Base-by-base conservation (phyloP, 306 rosid species). In the Quillaja saponaria region DNA sequence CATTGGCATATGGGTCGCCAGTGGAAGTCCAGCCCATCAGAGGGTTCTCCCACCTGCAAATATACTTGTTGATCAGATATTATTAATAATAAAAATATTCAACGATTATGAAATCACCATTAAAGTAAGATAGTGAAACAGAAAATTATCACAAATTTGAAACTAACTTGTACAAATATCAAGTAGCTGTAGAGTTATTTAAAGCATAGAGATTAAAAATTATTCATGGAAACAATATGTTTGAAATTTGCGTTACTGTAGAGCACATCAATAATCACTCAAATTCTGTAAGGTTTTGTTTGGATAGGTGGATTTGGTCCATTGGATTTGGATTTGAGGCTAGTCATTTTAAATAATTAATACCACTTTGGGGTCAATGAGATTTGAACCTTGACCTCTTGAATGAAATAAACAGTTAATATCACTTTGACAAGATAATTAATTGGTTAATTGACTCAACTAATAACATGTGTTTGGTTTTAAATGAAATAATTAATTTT, bases 11-110 rank as follows among this genome's bases (percentile, higher is more conserved):
- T 34, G 99, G 97, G 68, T 92, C 97, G 35, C 97, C 97, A 44
- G 97, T 90, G 47, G 97, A 90, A n/a, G 97, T 90, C 99, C 99
- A 92, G 39, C 99, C 99, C 99, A 92, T 92, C 73, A 92, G 69
- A 61, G 99, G 99, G 71, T 92, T 92, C 67, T 92, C 99, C 99
- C 99, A 92, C 87, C 97, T 89, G 65, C 46, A 57, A 75, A 78
- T 61, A 44, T 17, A 76, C 69, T 54, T 49, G 57, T 58, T 52
- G 14, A 60, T 10, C 34, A 67, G 46, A 12, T 60, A 55, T 34
- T 20, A 68, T 42, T 52, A 34, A n/a, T n/a, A n/a, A n/a, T n/a
- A n/a, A n/a, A n/a, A 71, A 31, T n/a, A 40, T 62, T 34, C 14
- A 41, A 46, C 25, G 25, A 19, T 17, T 21, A 66, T 21, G 61